Evolutionary conservation across 2,329 filamentous ascomycete species (phyloP).

Genomic region (Phialophora expanda): DNA sequence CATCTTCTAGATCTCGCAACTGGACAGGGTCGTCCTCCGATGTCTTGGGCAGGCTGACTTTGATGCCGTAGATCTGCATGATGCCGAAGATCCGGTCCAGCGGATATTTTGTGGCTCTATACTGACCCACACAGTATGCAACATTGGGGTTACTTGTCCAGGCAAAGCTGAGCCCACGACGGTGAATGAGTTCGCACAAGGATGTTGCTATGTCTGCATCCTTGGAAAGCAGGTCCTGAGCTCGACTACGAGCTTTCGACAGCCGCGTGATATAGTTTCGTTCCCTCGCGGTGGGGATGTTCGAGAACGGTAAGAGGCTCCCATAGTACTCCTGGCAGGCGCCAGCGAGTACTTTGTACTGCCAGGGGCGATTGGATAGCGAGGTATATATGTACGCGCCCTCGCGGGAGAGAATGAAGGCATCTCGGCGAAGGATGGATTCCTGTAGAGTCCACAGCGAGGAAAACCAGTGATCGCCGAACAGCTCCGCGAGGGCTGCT

Average conservation of each 20-base stretch:
- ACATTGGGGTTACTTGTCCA: background rate
- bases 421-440: background rate
- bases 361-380: background rate
- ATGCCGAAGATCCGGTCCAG: constrained; percentile 2
- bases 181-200: background rate
- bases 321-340: background rate
- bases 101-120: background rate
- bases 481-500: background rate
- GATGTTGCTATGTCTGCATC: background rate
- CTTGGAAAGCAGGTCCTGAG: too few species aligned
- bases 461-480: background rate
- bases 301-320: too few species aligned
- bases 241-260: too few species aligned
- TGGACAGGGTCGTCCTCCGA: background rate
- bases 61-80: constrained; percentile 1
- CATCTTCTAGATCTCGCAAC: background rate
- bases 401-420: background rate
- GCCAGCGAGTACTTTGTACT: background rate
- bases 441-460: constrained; percentile 4
- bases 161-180: background rate
- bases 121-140: background rate
- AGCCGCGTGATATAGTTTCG: too few species aligned
- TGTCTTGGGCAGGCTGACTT: too few species aligned
- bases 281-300: too few species aligned
- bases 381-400: background rate